These are phyloP conservation scores for Solanum chaucha DNA, from an alignment of 257 asterid species.

Conservation along the genomic window DNA sequence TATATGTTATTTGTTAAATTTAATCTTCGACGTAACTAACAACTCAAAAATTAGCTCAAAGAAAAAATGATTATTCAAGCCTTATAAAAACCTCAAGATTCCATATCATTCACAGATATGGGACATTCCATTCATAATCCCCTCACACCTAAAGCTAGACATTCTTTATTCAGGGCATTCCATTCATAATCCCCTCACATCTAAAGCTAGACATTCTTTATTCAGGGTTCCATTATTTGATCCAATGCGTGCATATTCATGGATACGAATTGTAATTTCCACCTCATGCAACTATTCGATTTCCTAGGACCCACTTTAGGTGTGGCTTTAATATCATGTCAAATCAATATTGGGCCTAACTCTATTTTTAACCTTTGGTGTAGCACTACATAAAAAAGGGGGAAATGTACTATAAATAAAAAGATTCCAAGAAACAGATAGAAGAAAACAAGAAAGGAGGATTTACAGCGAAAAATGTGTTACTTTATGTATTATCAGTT, in stretches of 20 bases:
- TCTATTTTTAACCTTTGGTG: background rate
- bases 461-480: background rate
- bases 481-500: background rate
- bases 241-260: background rate
- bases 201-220: too few species aligned
- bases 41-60: background rate
- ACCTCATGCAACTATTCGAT: background rate
- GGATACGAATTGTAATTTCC: too few species aligned
- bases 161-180: too few species aligned
- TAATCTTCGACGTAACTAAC: too few species aligned
- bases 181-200: too few species aligned
- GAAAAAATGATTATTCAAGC: background rate
- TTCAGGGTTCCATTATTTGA: background rate
- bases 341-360: background rate
- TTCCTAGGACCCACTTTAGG: too few species aligned
- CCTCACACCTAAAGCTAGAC: too few species aligned
- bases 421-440: background rate
- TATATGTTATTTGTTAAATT: background rate
- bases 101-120: background rate
- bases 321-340: background rate
- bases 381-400: background rate
- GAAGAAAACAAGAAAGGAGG: background rate
- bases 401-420: background rate
- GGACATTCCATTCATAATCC: background rate
- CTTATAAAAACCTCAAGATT: background rate